Percentiles rank a stretch among this genome's conserved stretches.
Conservation (phyloP, 2,329 filamentous ascomycete species). For the Colletotrichum australisinense region DNA sequence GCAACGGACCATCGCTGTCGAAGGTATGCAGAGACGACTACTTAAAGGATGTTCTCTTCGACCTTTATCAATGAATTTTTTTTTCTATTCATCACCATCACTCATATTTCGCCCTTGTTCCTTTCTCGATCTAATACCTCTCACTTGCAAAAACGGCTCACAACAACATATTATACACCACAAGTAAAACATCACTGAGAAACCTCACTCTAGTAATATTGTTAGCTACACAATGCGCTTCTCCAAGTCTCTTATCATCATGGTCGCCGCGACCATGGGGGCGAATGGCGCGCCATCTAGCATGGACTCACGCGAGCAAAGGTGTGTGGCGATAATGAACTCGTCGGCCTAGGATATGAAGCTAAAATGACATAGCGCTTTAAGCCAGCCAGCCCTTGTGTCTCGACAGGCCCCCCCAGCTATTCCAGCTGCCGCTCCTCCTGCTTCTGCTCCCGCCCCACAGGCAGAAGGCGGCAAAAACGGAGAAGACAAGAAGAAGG, state of each 20-base stretch:
- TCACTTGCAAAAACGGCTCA: neutral
- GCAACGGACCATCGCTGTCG: neutral
- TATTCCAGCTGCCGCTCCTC: neutral
- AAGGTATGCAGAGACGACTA: neutral
- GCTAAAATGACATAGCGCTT: slow-evolving; percentile 4
- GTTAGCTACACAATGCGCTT: slow-evolving; percentile 23
- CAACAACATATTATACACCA: neutral
- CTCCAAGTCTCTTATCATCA: slow-evolving; percentile 30
- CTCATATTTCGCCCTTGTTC: neutral
- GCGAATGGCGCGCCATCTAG: slow-evolving; percentile 27
- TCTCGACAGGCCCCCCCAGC: slow-evolving; percentile 8
- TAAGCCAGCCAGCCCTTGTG: neutral
- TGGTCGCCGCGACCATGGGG: slow-evolving; percentile 32
- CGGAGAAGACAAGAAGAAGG: neutral
- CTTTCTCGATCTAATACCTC: neutral
- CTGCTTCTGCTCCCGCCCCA: neutral
- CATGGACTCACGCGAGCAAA: slow-evolving; percentile 17
- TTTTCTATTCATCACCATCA: slow-evolving; percentile 5
- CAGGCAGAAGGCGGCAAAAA: neutral
- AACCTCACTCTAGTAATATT: neutral
- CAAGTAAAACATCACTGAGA: neutral
- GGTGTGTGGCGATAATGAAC: neutral
- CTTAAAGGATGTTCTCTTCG: neutral
- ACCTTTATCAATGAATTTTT: neutral
- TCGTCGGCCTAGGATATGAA: too few relatives aligned